These are phyloP conservation scores for Exserohilum rostratum DNA, from an alignment of 2,329 filamentous ascomycete genomes.

Conservation along the genomic window DNA sequence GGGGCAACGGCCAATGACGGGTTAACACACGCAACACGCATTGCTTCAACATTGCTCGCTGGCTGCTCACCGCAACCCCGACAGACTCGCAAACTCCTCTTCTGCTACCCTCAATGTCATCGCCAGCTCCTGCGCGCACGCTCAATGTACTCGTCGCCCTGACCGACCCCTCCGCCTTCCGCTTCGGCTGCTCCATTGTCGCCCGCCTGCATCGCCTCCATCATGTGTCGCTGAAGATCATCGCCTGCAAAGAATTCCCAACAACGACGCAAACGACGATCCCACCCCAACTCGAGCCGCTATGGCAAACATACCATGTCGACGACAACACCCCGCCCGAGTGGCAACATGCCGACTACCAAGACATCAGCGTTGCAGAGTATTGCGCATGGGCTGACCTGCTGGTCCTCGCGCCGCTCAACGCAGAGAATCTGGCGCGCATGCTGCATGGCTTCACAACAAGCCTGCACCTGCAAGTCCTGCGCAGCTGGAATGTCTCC, in stretches of 20 bases:
- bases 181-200: slow-evolving; percentile 69
- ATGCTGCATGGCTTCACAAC: slow-evolving; percentile 87
- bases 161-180: slow-evolving; percentile 68
- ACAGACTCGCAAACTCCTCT: slow-evolving; percentile 10
- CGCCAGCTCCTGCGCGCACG: slow-evolving; percentile 29
- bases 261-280: slow-evolving; percentile 28
- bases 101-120: slow-evolving; percentile 24
- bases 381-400: slow-evolving; percentile 89
- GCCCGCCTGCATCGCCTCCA: slow-evolving; percentile 72
- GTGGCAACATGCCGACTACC: slow-evolving; percentile 34
- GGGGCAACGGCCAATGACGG: slow-evolving; percentile 31
- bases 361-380: slow-evolving; percentile 64
- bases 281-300: slow-evolving; percentile 34
- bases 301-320: slow-evolving; percentile 39
- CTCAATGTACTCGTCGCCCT: slow-evolving; percentile 66
- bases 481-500: slow-evolving; percentile 84
- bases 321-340: slow-evolving; percentile 25
- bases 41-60: background rate
- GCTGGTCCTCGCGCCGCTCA: slow-evolving; percentile 81
- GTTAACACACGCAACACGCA: slow-evolving; percentile 17
- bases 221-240: slow-evolving; percentile 58
- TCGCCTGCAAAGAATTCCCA: slow-evolving; percentile 38
- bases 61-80: slow-evolving; percentile 5
- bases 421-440: slow-evolving; percentile 81
- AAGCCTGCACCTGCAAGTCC: slow-evolving; percentile 77